Evolutionary conservation across 2,329 filamentous ascomycete genomes (phyloP).

Genomic region (Cladophialophora immunda): DNA sequence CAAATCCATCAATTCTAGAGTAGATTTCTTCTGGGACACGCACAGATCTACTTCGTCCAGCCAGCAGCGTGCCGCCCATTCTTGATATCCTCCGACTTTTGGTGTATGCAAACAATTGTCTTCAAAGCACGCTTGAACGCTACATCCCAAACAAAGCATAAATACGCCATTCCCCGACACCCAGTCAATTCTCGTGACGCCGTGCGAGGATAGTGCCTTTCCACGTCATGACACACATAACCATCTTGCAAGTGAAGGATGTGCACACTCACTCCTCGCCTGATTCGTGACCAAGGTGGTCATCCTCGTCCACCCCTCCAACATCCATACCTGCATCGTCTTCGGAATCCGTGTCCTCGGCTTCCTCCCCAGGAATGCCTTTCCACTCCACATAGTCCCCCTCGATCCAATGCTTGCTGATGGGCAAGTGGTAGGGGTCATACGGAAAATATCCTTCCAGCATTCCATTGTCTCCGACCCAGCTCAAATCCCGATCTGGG

Average conservation of each 20-base stretch:
- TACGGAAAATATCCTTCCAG: conserved; percentile 97
- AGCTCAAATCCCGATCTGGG: conserved; percentile 63
- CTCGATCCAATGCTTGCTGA: conserved; percentile 87
- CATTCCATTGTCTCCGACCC: conserved; percentile 77
- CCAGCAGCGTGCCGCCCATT: too few species aligned
- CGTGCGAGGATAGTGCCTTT: not conserved
- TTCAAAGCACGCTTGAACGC: not conserved
- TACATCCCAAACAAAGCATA: not conserved
- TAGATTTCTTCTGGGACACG: not conserved
- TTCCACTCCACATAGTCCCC: conserved; percentile 84
- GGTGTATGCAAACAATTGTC: not conserved
- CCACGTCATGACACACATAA: not conserved
- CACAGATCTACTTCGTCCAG: not conserved
- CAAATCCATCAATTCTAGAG: too few species aligned
- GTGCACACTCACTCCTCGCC: conserved; percentile 33
- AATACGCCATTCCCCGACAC: not conserved
- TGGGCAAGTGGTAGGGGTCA: conserved; percentile 90
- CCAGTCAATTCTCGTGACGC: not conserved
- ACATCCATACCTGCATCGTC: conserved; percentile 49
- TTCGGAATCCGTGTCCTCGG: conserved; percentile 64
- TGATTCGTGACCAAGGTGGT: conserved; percentile 44
- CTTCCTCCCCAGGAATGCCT: conserved; percentile 74
- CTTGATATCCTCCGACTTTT: not conserved
- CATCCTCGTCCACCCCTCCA: conserved; percentile 53
- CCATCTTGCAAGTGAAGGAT: not conserved